Conservation (phyloP, 495 filamentous ascomycete species). For the Usnea hakonensis region DNA sequence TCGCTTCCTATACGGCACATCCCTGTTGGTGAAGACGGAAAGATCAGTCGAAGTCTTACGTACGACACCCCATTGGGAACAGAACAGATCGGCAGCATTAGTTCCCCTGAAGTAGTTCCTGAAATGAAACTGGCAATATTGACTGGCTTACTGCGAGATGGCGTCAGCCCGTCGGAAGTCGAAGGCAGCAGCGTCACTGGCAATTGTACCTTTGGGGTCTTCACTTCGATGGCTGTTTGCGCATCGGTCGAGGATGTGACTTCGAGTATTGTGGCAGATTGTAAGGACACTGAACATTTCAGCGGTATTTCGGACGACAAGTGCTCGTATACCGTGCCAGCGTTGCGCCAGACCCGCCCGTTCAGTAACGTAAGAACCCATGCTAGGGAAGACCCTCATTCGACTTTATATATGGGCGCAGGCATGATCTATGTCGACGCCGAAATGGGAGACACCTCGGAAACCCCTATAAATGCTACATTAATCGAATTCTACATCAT, state of each 20-base stretch:
- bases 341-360: not conserved
- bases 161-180: no score
- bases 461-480: not conserved
- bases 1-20: not conserved
- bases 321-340: not conserved
- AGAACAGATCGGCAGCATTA: no score
- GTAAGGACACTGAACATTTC: not conserved
- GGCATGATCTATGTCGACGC: not conserved
- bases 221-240: not conserved
- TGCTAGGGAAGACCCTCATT: not conserved
- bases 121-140: no score
- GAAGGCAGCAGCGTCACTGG: no score
- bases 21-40: not conserved
- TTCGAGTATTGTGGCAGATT: not conserved
- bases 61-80: no score
- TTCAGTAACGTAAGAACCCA: not conserved
- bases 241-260: not conserved
- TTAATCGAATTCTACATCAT: conserved; percentile 1
- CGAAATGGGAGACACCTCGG: not conserved
- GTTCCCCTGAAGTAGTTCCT: no score
- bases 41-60: no score
- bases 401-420: not conserved
- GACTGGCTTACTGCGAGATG: no score
- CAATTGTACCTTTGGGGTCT: not conserved
- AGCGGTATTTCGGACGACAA: not conserved